phyloP scores from a whole-genome alignment of 768 basidiomycete genomes.

The Boletus huronensis region DNA sequence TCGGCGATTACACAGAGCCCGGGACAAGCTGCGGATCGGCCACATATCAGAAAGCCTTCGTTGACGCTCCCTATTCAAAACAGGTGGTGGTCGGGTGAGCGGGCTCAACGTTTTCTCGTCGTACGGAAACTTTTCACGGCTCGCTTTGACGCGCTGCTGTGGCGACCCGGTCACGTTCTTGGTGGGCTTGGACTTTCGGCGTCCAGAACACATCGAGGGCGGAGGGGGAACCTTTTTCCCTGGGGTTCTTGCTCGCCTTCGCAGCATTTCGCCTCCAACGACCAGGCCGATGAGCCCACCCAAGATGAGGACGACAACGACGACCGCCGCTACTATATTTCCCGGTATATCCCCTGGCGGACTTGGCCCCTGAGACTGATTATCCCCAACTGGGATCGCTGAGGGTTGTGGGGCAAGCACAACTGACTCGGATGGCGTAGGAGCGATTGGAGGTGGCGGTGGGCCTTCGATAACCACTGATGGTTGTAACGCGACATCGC shows the following conservation, averaged over 20 bases:
- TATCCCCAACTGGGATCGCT: background rate
- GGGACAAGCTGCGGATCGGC: constrained; percentile 21
- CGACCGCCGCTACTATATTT: constrained; percentile 20
- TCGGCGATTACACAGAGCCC: constrained; percentile 6
- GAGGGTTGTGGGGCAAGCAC: constrained; percentile 7
- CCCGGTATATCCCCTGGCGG: constrained; percentile 14
- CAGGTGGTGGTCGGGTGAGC: constrained; percentile 14
- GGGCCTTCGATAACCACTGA: constrained; percentile 7
- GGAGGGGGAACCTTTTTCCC: background rate
- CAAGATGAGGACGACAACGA: constrained; percentile 26
- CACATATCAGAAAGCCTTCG: constrained; percentile 18
- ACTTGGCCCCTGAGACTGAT: constrained; percentile 1
- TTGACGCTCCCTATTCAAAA: constrained; percentile 9
- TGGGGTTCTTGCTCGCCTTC: constrained; percentile 11
- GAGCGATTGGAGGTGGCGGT: background rate
- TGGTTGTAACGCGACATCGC: constrained; percentile 1
- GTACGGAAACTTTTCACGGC: constrained; percentile 6
- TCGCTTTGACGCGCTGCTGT: background rate
- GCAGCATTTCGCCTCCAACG: constrained; percentile 27
- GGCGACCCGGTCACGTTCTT: background rate
- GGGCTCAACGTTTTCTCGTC: constrained; percentile 14
- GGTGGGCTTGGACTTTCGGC: constrained; percentile 3
- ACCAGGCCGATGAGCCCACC: constrained; percentile 26
- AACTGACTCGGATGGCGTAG: constrained; percentile 5
- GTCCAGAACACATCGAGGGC: background rate